These are phyloP conservation scores for Pouteria campechiana DNA, from an alignment of 179 eudicot genomes.

Conservation along the genomic window DNA sequence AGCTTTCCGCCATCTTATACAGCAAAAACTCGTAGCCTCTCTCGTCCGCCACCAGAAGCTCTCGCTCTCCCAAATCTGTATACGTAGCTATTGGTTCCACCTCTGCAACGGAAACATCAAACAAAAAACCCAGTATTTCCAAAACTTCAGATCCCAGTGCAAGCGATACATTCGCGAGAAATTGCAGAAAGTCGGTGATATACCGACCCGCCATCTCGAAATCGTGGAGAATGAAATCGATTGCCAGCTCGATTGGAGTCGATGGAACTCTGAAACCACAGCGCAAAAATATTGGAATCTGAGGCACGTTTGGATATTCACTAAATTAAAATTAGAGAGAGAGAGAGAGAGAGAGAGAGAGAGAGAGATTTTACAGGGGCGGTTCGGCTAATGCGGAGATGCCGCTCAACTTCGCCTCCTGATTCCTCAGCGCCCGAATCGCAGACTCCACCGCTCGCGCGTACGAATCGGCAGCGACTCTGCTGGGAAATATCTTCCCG, in stretches of 20 bases:
- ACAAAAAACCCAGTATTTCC: slow-evolving; percentile 4
- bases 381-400: slow-evolving; percentile 14
- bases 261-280: slow-evolving; percentile 36
- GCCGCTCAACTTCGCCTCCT: slow-evolving; percentile 14
- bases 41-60: slow-evolving; percentile 73
- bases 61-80: slow-evolving; percentile 73
- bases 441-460: slow-evolving; percentile 82
- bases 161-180: neutral
- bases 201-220: slow-evolving; percentile 90
- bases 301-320: neutral
- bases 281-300: neutral
- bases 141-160: neutral
- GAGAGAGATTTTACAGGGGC: slow-evolving; percentile 17
- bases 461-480: slow-evolving; percentile 65
- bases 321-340: neutral
- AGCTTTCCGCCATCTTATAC: slow-evolving; percentile 62
- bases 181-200: neutral
- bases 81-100: slow-evolving; percentile 91
- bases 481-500: slow-evolving; percentile 81
- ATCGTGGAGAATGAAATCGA: slow-evolving; percentile 92
- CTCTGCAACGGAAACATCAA: too few relatives aligned
- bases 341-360: neutral
- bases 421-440: slow-evolving; percentile 32
- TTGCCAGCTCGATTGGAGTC: slow-evolving; percentile 84
- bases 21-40: slow-evolving; percentile 77